phyloP scores from a whole-genome alignment of 192 early-diverging fungal species.

The Coemansia reversa region DNA sequence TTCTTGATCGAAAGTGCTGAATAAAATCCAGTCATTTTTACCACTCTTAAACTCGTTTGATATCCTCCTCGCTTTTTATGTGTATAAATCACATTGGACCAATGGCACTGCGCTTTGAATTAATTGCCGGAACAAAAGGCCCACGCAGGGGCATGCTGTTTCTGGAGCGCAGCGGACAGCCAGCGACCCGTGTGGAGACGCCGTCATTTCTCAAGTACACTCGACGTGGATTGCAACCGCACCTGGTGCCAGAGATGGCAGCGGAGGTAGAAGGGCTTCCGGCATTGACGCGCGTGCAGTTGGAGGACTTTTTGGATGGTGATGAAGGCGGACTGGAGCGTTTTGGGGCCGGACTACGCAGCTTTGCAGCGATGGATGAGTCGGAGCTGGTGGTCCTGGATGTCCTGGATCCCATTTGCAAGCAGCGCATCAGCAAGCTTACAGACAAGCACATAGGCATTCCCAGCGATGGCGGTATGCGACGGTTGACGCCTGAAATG shows the following conservation, averaged over 20 bases:
- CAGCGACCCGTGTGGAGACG: slow-evolving; percentile 22
- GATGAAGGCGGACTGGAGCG: slow-evolving; percentile 8
- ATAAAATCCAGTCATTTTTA: neutral
- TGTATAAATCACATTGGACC: slow-evolving; percentile 1
- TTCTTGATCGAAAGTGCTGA: neutral
- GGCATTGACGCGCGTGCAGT: slow-evolving; percentile 37
- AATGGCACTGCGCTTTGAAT: slow-evolving; percentile 47
- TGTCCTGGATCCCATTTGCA: slow-evolving; percentile 36
- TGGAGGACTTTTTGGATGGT: slow-evolving; percentile 50
- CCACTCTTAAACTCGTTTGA: slow-evolving; percentile 2
- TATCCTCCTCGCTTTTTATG: neutral
- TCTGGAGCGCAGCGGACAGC: slow-evolving; percentile 18
- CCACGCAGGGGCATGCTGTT: slow-evolving; percentile 34
- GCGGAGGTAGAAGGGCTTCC: slow-evolving; percentile 33
- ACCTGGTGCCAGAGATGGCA: slow-evolving; percentile 50
- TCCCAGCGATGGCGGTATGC: slow-evolving; percentile 39
- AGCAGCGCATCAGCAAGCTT: slow-evolving; percentile 18
- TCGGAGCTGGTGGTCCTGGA: slow-evolving; percentile 38
- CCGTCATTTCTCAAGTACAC: slow-evolving; percentile 52
- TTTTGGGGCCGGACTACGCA: slow-evolving; percentile 22
- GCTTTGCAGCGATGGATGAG: slow-evolving; percentile 24
- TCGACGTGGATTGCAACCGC: slow-evolving; percentile 47
- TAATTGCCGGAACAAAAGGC: slow-evolving; percentile 2
- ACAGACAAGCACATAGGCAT: slow-evolving; percentile 44
- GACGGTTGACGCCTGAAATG: slow-evolving; percentile 26